Percentiles rank a stretch among this genome's conserved stretches.
Conservation (phyloP, 257 asterid genomes). For the Plantago ovata region DNA sequence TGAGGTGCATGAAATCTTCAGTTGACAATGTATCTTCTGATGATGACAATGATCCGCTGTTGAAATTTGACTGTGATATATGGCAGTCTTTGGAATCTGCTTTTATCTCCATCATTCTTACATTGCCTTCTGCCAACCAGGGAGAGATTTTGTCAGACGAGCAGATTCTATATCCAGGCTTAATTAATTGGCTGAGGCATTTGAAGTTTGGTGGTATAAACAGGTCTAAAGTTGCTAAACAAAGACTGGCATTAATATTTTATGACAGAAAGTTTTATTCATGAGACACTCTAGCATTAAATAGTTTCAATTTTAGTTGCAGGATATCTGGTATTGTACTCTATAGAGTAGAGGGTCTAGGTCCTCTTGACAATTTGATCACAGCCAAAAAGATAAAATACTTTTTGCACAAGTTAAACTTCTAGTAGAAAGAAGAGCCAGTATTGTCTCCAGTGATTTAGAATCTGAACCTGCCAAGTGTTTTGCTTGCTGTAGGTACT, state of each 20-base stretch:
- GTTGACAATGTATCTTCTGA: conserved; percentile 35
- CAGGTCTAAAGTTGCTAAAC: conserved; percentile 74
- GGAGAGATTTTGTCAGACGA: conserved; percentile 67
- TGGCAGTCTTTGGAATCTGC: conserved; percentile 83
- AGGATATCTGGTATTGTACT: no score
- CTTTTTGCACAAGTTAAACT: not conserved
- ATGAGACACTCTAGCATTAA: no score
- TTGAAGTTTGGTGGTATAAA: conserved; percentile 91
- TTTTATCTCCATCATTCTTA: conserved; percentile 60
- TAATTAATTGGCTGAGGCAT: conserved; percentile 82
- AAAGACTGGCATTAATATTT: conserved; percentile 58
- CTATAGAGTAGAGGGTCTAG: not conserved
- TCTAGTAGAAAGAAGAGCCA: not conserved
- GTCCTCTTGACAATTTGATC: not conserved
- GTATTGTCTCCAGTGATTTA: not conserved
- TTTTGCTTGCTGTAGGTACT: conserved; percentile 53
- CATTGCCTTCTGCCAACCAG: conserved; percentile 73
- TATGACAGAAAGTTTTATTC: no score
- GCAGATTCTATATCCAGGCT: conserved; percentile 64
- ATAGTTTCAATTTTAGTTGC: no score
- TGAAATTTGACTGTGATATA: conserved; percentile 52
- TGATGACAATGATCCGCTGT: conserved; percentile 37
- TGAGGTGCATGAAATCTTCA: conserved; percentile 43
- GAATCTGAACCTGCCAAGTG: conserved; percentile 4
- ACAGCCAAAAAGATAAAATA: not conserved